phyloP scores from a whole-genome alignment of 1,284 basidiomycete genomes.

The Gastroboletus turbinatus region DNA sequence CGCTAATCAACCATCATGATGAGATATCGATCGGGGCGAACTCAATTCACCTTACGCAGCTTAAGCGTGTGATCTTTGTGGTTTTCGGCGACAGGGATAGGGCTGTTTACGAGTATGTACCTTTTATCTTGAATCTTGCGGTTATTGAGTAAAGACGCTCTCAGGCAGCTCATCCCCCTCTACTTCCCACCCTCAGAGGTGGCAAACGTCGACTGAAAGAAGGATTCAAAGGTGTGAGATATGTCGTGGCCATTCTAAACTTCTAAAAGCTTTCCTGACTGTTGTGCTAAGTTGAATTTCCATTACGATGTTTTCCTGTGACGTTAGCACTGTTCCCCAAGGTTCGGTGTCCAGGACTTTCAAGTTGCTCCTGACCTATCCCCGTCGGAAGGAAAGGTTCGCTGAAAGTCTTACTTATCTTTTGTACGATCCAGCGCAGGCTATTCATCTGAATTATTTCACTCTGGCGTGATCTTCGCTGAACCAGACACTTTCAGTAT shows the following conservation, averaged over 20 bases:
- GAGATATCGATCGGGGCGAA: not conserved
- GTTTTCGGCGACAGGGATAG: constrained; percentile 67
- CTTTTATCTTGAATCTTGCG: not conserved
- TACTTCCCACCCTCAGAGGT: constrained; percentile 46
- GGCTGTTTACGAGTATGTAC: constrained; percentile 60
- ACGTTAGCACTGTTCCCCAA: not conserved
- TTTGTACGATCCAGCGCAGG: not conserved
- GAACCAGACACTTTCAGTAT: not conserved
- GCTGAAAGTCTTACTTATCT: not conserved
- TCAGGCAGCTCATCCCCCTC: constrained; percentile 55
- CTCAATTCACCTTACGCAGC: constrained; percentile 45
- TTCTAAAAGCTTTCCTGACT: not conserved
- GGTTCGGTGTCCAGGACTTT: not conserved
- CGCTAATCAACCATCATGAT: not conserved
- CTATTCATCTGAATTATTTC: not conserved
- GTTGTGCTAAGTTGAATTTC: not conserved
- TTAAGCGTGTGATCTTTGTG: constrained; percentile 73
- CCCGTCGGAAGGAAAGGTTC: not conserved
- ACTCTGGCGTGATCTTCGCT: not conserved
- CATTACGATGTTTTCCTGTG: not conserved
- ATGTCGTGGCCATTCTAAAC: not conserved
- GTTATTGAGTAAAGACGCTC: not conserved
- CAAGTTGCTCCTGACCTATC: not conserved
- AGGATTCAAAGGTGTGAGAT: not conserved
- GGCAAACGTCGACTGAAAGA: not conserved